Evolutionary conservation across 805 yeast genomes (phyloP).

Genomic region (Pichia manshurica): DNA sequence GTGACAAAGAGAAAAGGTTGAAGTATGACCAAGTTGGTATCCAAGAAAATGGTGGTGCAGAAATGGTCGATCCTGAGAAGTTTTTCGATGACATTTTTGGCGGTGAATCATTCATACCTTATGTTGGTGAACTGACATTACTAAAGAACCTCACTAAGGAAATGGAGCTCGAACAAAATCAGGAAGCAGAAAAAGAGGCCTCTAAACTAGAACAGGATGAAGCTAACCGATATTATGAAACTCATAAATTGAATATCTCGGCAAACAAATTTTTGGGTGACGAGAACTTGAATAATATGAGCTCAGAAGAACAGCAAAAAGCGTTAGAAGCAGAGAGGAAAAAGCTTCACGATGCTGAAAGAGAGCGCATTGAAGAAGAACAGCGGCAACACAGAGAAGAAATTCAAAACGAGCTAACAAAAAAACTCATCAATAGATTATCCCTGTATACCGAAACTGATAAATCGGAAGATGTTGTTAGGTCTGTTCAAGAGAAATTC

Average conservation of each 20-base stretch:
- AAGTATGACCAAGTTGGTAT: slow-evolving; percentile 78
- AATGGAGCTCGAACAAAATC: slow-evolving; percentile 38
- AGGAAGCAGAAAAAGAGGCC: slow-evolving; percentile 32
- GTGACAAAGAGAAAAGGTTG: slow-evolving; percentile 61
- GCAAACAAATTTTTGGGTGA: slow-evolving; percentile 22
- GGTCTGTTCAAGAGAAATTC: slow-evolving; percentile 48
- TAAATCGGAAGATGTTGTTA: slow-evolving; percentile 54
- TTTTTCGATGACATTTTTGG: slow-evolving; percentile 81
- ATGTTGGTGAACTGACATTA: slow-evolving; percentile 74
- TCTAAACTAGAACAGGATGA: slow-evolving; percentile 44
- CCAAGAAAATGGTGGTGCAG: slow-evolving; percentile 48
- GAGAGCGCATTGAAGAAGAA: slow-evolving; percentile 70
- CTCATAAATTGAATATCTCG: neutral
- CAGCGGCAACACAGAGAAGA: slow-evolving; percentile 54
- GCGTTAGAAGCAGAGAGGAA: slow-evolving; percentile 26
- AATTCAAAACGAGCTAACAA: slow-evolving; percentile 45
- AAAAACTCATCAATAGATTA: slow-evolving; percentile 44
- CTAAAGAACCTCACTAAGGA: slow-evolving; percentile 58
- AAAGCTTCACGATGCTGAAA: slow-evolving; percentile 43
- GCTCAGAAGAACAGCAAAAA: slow-evolving; percentile 28
- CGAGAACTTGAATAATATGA: slow-evolving; percentile 18
- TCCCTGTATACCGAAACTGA: slow-evolving; percentile 49
- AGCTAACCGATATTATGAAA: slow-evolving; percentile 19
- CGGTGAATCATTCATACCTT: slow-evolving; percentile 70
- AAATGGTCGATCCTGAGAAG: slow-evolving; percentile 78